Evolutionary conservation across 768 basidiomycete species (phyloP), one percentile per base, ranked within the genome.

Genomic region (Termitomyces sp.): DNA sequence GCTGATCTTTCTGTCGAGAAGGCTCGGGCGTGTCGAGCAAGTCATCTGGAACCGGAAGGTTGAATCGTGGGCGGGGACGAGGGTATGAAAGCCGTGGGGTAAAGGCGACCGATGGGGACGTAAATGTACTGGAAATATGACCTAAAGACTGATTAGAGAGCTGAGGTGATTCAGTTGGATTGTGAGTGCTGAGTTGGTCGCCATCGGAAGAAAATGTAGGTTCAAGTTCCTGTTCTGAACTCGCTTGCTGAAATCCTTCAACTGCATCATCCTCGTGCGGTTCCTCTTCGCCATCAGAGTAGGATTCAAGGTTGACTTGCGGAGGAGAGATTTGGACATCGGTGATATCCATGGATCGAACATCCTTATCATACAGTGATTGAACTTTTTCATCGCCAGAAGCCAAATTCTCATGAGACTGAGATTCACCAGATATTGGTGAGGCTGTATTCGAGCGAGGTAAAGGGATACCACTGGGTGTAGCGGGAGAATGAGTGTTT

Each of bases 201-300:
- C 81, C 85, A 36, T 88, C 86, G 11, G 89, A 88, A 0, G 88
- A 89, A 66, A 90, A 90, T 0, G 88, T 90, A 5, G 87, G 86
- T 52, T 88, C 86, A 37, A 67, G 72, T 58, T 69, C 64, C 22
- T 71, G 64, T 48, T 63, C 60, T 50, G 65, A 66, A 54, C 56
- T 42, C 58, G 63, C 20, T 62, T 65, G 24, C 24, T 62, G 41
- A 31, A 57, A 50, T 39, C 54, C 67, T 49, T 69, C 63, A 9
- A 60, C 54, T 20, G 62, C 45, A 50, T 56, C 47, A 30, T 58
- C 52, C 33, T 66, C 63, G 42, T 67, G 63, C 12, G 59, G 18
- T 7, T 54, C 45, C 24, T 60, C 54, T 27, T 61, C 63, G 24
- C 24, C 48, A 24, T 63, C 60, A 22, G 60, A 54, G 6, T 56